Evolutionary conservation across 306 rosid species (phyloP), one percentile per base, ranked within the genome.

Genomic region (Vachellia pachyceras): DNA sequence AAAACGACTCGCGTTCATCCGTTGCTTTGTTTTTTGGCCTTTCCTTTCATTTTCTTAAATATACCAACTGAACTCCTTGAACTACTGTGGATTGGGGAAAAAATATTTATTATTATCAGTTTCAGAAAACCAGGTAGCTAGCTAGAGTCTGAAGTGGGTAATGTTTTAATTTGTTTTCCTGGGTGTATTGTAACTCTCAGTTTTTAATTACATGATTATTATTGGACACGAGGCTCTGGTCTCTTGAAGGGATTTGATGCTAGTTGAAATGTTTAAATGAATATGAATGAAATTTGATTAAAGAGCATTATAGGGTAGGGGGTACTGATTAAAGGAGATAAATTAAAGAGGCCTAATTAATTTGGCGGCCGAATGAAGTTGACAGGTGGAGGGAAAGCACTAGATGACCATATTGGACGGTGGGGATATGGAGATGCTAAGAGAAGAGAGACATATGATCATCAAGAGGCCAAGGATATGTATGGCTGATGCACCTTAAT

Each of bases 1-100:
- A 67, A 77, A 75, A 54, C 42, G 84, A 52, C 71, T 67, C 1
- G 29, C 47, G 3, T 10, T 17, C 10, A n/a, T 58, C 7, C 60
- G 23, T 7, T 54, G 25, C 25, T 54, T 54, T 50, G 17, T n/a
- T 18, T 0, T 7, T n/a, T 10, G 10, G 3, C n/a, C 7, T 22
- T 15, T 49, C 13, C 5, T 50, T 6, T 17, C 2, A 1, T 50
- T 50, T 17, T 46, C 1, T 50, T 50, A 15, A 6, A 6, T 18
- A 50, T 0, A 18, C 58, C 58, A 6, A 50, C 58, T 29, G n/a
- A 54, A 54, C 25, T 54, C 23, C 12, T 54, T 54, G 22, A 54
- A 54, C 25, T 54, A 54, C 25, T 54, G 29, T 54, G 61, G 23
- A n/a, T 11, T 50, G 20, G 20, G 7, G 5, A 54, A 54, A 54